Conservation (phyloP, 306 rosid genomes). For the cucumber (Cucumis sativus) region Cucumber_9930_V3 NC_026660.2:26599501-26600000, state of each 20-base stretch:
- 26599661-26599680: constrained; percentile 74
- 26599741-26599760: constrained; percentile 66
- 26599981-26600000: too few relatives aligned
- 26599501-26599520: neutral
- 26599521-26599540: neutral
- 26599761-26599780: constrained; percentile 58
- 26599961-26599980: neutral
- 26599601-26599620: constrained; percentile 2
- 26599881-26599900: constrained; percentile 52
- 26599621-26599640: constrained; percentile 21
- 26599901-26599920: neutral
- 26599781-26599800: constrained; percentile 42
- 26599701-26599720: constrained; percentile 65
- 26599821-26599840: constrained; percentile 50
- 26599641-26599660: constrained; percentile 29
- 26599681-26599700: constrained; percentile 88
- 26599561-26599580: constrained; percentile 56
- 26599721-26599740: constrained; percentile 62
- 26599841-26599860: constrained; percentile 74
- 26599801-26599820: constrained; percentile 71
- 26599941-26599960: neutral
- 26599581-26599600: constrained; percentile 24
- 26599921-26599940: neutral
- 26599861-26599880: constrained; percentile 80
- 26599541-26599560: neutral